Evolutionary conservation across 257 asterid genomes (phyloP).

Genomic region (Solanum pimpinellifolium): DNA sequence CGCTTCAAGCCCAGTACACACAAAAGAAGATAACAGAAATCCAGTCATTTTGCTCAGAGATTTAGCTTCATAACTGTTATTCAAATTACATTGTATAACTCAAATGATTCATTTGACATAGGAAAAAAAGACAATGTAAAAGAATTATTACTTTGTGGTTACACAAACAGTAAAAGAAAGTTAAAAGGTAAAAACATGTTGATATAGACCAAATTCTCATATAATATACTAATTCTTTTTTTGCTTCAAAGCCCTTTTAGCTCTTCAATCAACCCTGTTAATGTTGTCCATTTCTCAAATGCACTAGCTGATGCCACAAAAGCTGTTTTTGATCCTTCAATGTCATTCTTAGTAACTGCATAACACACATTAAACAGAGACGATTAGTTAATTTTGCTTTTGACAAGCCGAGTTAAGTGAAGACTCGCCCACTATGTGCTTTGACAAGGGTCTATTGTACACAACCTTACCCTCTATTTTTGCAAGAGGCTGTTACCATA

Average conservation of each 20-base stretch:
- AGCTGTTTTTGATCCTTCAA: slow-evolving; percentile 61
- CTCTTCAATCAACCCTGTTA: slow-evolving; percentile 61
- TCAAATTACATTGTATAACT: neutral
- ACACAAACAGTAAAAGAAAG: neutral
- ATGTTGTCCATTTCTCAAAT: slow-evolving; percentile 70
- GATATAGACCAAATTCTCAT: neutral
- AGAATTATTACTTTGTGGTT: neutral
- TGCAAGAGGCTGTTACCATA: neutral
- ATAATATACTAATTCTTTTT: neutral
- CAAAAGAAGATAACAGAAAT: neutral
- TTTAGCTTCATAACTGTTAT: neutral
- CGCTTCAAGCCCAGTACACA: neutral
- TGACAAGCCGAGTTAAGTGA: neutral
- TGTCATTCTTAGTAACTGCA: slow-evolving; percentile 58
- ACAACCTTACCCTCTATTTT: neutral
- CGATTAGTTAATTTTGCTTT: neutral
- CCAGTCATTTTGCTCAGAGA: neutral
- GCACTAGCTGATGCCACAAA: slow-evolving; percentile 76
- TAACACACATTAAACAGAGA: neutral
- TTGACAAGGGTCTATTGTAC: neutral
- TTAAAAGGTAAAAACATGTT: neutral
- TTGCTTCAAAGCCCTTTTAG: slow-evolving; percentile 72
- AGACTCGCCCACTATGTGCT: neutral
- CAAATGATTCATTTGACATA: neutral
- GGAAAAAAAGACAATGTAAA: neutral